phyloP scores from a whole-genome alignment of 148 eudicot genomes.

The Vaccinium corymbosum region DNA sequence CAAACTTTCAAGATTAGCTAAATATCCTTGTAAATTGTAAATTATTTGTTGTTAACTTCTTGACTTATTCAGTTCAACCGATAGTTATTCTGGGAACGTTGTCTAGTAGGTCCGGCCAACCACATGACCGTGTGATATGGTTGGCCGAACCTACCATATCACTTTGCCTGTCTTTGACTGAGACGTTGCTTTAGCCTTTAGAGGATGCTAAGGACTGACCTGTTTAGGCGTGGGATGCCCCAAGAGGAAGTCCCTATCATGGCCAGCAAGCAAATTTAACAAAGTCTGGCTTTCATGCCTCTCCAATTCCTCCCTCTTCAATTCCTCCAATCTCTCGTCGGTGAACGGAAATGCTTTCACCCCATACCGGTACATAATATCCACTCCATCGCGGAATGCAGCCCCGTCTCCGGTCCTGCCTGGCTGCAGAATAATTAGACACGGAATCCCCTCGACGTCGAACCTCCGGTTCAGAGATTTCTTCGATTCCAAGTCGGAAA shows the following conservation, averaged over 20 bases:
- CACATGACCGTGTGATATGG: background rate
- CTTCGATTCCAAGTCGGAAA: constrained; percentile 50
- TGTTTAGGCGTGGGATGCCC: constrained; percentile 34
- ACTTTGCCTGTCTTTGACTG: background rate
- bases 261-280: constrained; percentile 36
- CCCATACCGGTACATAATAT: constrained; percentile 55
- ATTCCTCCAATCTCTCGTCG: constrained; percentile 42
- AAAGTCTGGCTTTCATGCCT: constrained; percentile 54
- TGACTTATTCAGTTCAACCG: background rate
- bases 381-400: constrained; percentile 44
- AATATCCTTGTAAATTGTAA: background rate
- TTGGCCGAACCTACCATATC: background rate
- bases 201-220: constrained; percentile 27
- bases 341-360: constrained; percentile 54
- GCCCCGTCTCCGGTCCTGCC: constrained; percentile 15
- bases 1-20: background rate
- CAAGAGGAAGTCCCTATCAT: constrained; percentile 48
- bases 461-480: constrained; percentile 43
- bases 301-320: constrained; percentile 43
- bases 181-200: background rate
- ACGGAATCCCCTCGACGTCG: constrained; percentile 61
- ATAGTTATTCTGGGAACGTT: background rate
- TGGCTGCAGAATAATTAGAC: constrained; percentile 53
- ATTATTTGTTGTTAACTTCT: background rate
- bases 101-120: background rate